These are phyloP conservation scores for Spatholobus suberectus DNA, from an alignment of 306 rosid genomes.

Conservation along the genomic window DNA sequence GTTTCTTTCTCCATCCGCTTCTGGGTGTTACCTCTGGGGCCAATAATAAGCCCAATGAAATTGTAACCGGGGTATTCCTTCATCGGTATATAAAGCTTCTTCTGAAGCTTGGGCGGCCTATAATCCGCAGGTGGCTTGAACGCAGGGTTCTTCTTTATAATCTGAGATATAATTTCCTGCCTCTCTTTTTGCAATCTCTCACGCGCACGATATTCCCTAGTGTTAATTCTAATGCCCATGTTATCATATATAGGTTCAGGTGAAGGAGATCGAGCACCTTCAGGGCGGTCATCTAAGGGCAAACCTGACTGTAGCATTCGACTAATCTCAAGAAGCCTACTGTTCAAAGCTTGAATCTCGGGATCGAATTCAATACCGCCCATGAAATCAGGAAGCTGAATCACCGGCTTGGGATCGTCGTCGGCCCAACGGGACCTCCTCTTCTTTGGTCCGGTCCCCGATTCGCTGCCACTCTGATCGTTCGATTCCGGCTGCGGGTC, in stretches of 20 bases:
- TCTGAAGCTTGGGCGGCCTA: conserved; percentile 96
- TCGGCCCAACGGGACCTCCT: conserved; percentile 97
- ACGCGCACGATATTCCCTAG: conserved; percentile 93
- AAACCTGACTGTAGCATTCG: conserved; percentile 92
- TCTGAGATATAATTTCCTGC: conserved; percentile 91
- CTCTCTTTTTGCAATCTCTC: conserved; percentile 92
- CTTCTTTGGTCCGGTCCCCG: conserved; percentile 70
- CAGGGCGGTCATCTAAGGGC: conserved; percentile 92
- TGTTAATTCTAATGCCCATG: conserved; percentile 91
- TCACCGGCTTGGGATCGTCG: conserved; percentile 87
- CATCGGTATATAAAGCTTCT: conserved; percentile 98
- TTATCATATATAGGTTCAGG: conserved; percentile 97
- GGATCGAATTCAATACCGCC: conserved; percentile 98
- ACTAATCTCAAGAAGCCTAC: conserved; percentile 92
- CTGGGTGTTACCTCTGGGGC: conserved; percentile 97
- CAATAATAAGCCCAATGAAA: conserved; percentile 93
- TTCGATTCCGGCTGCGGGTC: conserved; percentile 95
- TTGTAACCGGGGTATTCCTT: conserved; percentile 97
- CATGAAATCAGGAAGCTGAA: conserved; percentile 96
- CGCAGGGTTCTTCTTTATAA: conserved; percentile 90
- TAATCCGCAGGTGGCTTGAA: conserved; percentile 98
- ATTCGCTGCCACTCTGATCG: conserved; percentile 63
- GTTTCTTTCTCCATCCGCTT: conserved; percentile 98
- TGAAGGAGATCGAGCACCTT: conserved; percentile 96
- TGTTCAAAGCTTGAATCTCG: conserved; percentile 91